phyloP scores from a whole-genome alignment of 352 stramenopile genomes.

The Peronospora belbahrii region DNA sequence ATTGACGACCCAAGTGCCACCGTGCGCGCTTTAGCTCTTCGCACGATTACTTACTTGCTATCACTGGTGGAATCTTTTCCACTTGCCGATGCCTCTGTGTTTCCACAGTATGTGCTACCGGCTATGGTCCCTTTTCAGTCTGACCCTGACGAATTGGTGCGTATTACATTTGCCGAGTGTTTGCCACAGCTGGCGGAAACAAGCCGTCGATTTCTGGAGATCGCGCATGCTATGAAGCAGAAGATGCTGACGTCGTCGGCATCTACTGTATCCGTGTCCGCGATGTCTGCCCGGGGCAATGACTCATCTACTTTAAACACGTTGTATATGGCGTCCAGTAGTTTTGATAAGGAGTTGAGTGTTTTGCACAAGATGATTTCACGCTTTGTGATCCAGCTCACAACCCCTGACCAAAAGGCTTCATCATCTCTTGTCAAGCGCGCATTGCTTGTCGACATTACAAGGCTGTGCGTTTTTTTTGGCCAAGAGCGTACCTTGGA shows the following conservation, averaged over 20 bases:
- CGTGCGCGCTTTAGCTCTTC: constrained; percentile 86
- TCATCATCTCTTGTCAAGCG: constrained; percentile 92
- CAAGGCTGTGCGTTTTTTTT: constrained; percentile 96
- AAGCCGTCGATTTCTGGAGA: constrained; percentile 90
- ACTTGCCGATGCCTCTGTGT: constrained; percentile 93
- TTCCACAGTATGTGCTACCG: constrained; percentile 95
- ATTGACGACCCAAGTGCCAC: constrained; percentile 88
- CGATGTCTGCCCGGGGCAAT: constrained; percentile 29
- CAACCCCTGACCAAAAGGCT: constrained; percentile 80
- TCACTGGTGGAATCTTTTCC: constrained; percentile 88
- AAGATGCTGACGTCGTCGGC: constrained; percentile 38
- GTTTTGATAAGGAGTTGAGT: constrained; percentile 90
- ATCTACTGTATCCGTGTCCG: constrained; percentile 32
- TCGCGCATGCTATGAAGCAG: constrained; percentile 86
- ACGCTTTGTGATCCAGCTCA: constrained; percentile 91
- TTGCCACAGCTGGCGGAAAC: constrained; percentile 90
- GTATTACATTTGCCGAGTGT: constrained; percentile 92
- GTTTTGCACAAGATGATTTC: constrained; percentile 91
- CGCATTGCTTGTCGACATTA: constrained; percentile 91
- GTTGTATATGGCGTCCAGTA: constrained; percentile 66
- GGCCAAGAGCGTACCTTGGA: constrained; percentile 90
- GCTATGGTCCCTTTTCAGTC: constrained; percentile 83
- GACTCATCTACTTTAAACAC: constrained; percentile 22
- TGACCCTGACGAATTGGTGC: constrained; percentile 89
- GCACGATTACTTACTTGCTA: constrained; percentile 87